Base-by-base conservation (phyloP, 495 filamentous ascomycete genomes). In the Lasiosphaeria miniovina region DNA sequence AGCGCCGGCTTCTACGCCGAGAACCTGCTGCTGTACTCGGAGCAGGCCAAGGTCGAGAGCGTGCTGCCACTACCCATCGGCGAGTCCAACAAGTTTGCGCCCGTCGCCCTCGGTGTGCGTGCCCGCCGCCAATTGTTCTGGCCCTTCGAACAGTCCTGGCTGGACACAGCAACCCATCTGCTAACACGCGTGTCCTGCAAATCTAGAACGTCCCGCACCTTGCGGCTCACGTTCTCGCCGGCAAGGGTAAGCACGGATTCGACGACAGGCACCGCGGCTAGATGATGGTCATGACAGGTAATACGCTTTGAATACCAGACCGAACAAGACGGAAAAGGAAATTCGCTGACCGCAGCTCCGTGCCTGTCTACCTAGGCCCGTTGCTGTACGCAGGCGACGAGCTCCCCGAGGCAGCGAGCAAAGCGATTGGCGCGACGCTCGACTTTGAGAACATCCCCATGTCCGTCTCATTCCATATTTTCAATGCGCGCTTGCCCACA, bases 1-100 rank as follows among this genome's bases (percentile, higher is more conserved):
- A 74, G 72, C 6, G 78, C 79, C 50, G 80, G 82, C 4, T 83
- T 85, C 54, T 84, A 84, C 46, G 79, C 80, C 4, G 82, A 84
- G 68, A 84, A 84, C 49, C 70, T 84, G n/a, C 71, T 84, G 0
- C 59, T 76, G 0, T 83, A 84, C 59, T 68, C 77, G 11, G 68
- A 68, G 15, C 79, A 84, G 61, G 76, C 76, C 7, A 70, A 79
- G 52, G 63, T 70, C 32, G 71, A 79, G 38, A 77, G 77, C 0
- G 57, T 72, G 3, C 63, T 84, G n/a, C 80, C 80, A 2, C 55
- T 83, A 9, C 82, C 81, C 12, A 73, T 82, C 57, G 80, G 82
- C 24, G 57, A 68, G 32, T 67, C 69, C 14, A 79, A 85, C 65
- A 80, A 81, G 65, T 83, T 84, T 60, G 77, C 82, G 0, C 82